Percentiles rank a stretch among this genome's conserved stretches.
phyloP scores from a whole-genome alignment of 305 asterid species.

The Solanum hybrid region DNA sequence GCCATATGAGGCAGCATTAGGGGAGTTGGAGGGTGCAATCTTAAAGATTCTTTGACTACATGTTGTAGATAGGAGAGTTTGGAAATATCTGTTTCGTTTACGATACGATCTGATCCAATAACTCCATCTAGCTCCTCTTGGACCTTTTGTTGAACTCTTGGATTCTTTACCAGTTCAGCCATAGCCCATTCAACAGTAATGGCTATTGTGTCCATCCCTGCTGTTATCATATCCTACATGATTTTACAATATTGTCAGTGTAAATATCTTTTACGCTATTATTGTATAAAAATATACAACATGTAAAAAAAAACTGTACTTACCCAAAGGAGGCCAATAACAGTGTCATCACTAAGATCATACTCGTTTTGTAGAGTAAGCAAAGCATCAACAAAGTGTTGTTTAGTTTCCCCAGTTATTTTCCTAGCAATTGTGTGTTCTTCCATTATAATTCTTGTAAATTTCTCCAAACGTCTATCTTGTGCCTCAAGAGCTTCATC shows the following conservation, averaged over 20 bases:
- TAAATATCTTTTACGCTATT: neutral
- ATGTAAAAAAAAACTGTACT: neutral
- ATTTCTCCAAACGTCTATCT: conserved; percentile 6
- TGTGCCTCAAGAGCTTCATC: conserved; percentile 11
- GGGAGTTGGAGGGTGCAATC: conserved; percentile 30
- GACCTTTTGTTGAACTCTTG: conserved; percentile 21
- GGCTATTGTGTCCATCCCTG: conserved; percentile 27
- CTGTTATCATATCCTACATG: conserved; percentile 25
- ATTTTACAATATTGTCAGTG: neutral
- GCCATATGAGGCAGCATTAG: conserved; percentile 27
- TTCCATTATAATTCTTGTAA: conserved; percentile 18
- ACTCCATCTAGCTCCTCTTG: conserved; percentile 25
- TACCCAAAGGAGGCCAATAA: conserved; percentile 21
- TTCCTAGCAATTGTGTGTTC: conserved; percentile 19
- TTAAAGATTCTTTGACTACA: conserved; percentile 19
- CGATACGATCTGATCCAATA: conserved; percentile 2
- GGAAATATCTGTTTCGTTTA: conserved; percentile 18
- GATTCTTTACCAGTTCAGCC: conserved; percentile 23
- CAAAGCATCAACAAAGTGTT: conserved; percentile 21
- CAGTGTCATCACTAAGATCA: conserved; percentile 14
- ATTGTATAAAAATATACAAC: no score
- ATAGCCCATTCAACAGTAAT: conserved; percentile 28
- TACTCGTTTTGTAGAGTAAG: conserved; percentile 19
- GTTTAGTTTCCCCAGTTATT: conserved; percentile 16
- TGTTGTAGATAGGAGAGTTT: conserved; percentile 24